Conservation (phyloP, 2,329 filamentous ascomycete species). For the Scedosporium aurantiacum region DNA sequence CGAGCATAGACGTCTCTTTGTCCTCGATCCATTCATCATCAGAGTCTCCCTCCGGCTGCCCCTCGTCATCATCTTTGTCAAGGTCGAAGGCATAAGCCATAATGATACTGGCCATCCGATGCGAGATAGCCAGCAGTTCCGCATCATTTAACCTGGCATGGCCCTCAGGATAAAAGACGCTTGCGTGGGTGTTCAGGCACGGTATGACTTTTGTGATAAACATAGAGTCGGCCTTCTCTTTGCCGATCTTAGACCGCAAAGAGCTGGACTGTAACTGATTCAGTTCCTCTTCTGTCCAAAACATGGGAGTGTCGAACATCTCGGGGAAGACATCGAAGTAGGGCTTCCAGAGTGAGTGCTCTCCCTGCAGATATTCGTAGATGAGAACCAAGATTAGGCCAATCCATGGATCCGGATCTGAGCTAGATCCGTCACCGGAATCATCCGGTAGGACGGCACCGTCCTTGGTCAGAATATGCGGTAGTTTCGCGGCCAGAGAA, state of each 20-base stretch:
- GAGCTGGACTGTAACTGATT: slow-evolving; percentile 64
- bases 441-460: slow-evolving; percentile 20
- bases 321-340: slow-evolving; percentile 68
- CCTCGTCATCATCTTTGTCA: slow-evolving; percentile 42
- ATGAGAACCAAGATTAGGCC: slow-evolving; percentile 66
- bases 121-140: slow-evolving; percentile 44
- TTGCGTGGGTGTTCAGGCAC: slow-evolving; percentile 31
- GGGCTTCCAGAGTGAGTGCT: slow-evolving; percentile 57
- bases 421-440: slow-evolving; percentile 24
- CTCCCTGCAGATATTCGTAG: slow-evolving; percentile 55
- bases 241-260: slow-evolving; percentile 67
- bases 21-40: slow-evolving; percentile 57
- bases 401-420: slow-evolving; percentile 40
- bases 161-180: slow-evolving; percentile 32
- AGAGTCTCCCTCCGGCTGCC: slow-evolving; percentile 46
- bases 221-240: slow-evolving; percentile 55
- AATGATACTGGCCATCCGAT: slow-evolving; percentile 76
- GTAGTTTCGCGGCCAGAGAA: slow-evolving; percentile 46
- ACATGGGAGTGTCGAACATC: slow-evolving; percentile 78
- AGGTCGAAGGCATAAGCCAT: slow-evolving; percentile 93
- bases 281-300: slow-evolving; percentile 66
- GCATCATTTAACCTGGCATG: slow-evolving; percentile 26
- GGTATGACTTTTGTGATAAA: slow-evolving; percentile 48
- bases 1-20: slow-evolving; percentile 51
- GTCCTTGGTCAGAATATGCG: slow-evolving; percentile 37